Conservation (phyloP, 106 monocot genomes). For the Allium sativum region DNA sequence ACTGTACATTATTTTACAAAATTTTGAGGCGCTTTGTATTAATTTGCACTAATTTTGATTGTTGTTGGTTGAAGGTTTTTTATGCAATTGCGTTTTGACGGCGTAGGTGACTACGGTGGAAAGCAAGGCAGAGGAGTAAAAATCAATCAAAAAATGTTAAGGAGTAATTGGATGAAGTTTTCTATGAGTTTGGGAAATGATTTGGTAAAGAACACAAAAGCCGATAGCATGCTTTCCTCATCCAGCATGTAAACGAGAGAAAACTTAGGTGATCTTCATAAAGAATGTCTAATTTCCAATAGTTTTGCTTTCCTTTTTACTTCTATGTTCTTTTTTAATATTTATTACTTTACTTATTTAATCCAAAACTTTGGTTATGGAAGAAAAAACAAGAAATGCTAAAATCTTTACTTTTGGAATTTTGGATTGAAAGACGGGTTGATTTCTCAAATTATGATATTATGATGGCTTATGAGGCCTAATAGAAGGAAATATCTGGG, state of each 20-base stretch:
- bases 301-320: no score
- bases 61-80: conserved; percentile 27
- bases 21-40: background rate
- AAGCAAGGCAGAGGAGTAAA: conserved; percentile 15
- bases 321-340: no score
- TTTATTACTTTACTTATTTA: no score
- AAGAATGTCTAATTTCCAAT: no score
- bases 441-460: no score
- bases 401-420: no score
- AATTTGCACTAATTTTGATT: background rate
- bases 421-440: no score
- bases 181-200: background rate
- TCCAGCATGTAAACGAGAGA: background rate
- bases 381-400: no score
- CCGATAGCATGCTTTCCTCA: background rate
- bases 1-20: no score
- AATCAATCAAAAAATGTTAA: conserved; percentile 21
- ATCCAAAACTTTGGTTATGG: no score
- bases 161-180: conserved; percentile 24
- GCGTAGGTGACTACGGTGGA: conserved; percentile 35
- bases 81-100: conserved; percentile 74
- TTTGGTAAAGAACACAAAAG: background rate
- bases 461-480: no score
- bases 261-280: background rate
- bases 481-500: no score